phyloP scores from a whole-genome alignment of 495 filamentous ascomycete genomes.

The Penicillium maclennaniae region DNA sequence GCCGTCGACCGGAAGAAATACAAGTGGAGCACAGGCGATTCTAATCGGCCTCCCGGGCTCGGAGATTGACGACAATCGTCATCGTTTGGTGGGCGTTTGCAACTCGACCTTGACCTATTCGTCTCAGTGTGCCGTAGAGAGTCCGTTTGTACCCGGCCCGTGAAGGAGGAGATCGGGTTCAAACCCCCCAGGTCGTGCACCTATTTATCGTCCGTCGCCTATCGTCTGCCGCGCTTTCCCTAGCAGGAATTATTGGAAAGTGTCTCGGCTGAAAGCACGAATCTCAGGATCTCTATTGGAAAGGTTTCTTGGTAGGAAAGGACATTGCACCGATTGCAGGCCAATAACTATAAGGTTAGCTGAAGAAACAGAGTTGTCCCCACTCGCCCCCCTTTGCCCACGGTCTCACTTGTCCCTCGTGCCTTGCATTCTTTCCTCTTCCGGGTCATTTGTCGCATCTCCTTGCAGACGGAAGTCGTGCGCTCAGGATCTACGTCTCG shows the following conservation, averaged over 20 bases:
- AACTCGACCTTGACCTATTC: neutral
- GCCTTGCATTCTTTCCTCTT: conserved; percentile 43
- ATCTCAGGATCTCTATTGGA: neutral
- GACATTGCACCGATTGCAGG: neutral
- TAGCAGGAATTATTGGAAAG: neutral
- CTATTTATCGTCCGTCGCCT: neutral
- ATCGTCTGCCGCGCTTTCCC: neutral
- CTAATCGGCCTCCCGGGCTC: neutral
- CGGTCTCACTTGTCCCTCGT: conserved; percentile 35
- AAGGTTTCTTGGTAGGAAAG: neutral
- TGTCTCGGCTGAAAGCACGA: conserved; percentile 39
- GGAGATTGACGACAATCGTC: neutral
- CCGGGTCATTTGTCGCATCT: conserved; percentile 25
- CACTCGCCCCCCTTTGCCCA: conserved; percentile 23
- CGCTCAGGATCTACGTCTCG: conserved; percentile 17
- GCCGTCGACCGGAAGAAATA: conserved; percentile 5
- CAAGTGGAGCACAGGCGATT: neutral
- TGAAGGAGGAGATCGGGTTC: neutral
- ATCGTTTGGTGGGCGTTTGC: neutral
- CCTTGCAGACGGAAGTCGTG: conserved; percentile 39
- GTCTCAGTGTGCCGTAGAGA: neutral
- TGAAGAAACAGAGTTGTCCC: conserved; percentile 7
- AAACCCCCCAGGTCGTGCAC: neutral
- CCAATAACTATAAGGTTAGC: conserved; percentile 5
- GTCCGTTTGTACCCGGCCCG: neutral